phyloP scores from a whole-genome alignment of 2,329 filamentous ascomycete species.

The Neopestalotiopsis sp. region DNA sequence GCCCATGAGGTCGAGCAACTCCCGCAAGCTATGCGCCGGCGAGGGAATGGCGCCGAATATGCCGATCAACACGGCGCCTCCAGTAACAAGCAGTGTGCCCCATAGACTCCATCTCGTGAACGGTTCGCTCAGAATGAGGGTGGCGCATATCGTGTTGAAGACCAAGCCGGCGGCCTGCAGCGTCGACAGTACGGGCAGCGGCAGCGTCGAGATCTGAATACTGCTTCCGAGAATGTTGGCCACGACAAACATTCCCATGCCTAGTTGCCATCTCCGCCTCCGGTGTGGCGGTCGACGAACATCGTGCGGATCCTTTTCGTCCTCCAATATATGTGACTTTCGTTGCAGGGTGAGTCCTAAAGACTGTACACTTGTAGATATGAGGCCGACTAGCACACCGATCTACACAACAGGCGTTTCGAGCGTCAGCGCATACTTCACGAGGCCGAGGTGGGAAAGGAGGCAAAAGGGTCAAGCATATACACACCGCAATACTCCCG shows the following conservation, averaged over 20 bases:
- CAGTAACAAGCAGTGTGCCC: conserved; percentile 86
- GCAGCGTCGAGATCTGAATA: conserved; percentile 95
- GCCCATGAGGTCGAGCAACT: conserved; percentile 78
- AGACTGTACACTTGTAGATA: conserved; percentile 95
- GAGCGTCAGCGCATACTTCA: not conserved
- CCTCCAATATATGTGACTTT: conserved; percentile 97
- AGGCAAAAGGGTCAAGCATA: not conserved
- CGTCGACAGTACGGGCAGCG: conserved; percentile 91
- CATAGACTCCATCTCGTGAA: conserved; percentile 94
- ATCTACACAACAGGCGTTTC: conserved; percentile 58
- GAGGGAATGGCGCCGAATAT: conserved; percentile 94
- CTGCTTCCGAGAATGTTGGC: conserved; percentile 94
- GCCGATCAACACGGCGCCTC: conserved; percentile 89
- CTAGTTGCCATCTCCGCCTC: conserved; percentile 91
- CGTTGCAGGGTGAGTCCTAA: conserved; percentile 94
- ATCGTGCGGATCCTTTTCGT: conserved; percentile 84
- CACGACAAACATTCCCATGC: conserved; percentile 96
- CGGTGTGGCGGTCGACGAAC: conserved; percentile 85
- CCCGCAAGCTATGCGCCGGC: conserved; percentile 84
- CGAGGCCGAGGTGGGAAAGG: not conserved
- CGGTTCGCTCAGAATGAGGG: conserved; percentile 87
- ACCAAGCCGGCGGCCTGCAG: conserved; percentile 94
- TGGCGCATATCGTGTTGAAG: conserved; percentile 98
- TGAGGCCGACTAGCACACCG: conserved; percentile 88
- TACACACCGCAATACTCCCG: conserved; percentile 76